Percentiles rank a stretch among this genome's conserved stretches.
These are phyloP conservation scores for Exophiala alcalophila DNA, from an alignment of 2,329 filamentous ascomycete genomes.

Conservation along the genomic window DNA sequence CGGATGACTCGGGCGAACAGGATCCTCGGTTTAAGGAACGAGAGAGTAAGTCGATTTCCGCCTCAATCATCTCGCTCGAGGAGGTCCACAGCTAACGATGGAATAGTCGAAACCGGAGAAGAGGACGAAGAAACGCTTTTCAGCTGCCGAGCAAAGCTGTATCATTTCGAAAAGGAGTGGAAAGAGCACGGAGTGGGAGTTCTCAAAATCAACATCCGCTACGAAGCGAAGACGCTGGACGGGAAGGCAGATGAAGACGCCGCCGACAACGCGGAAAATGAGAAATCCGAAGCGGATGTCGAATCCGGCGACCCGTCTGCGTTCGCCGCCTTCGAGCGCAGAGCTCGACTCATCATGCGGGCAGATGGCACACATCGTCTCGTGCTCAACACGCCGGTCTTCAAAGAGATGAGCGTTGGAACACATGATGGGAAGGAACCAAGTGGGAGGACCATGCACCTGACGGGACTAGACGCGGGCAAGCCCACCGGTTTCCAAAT, in stretches of 20 bases:
- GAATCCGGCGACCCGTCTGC: slow-evolving; percentile 29
- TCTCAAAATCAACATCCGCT: slow-evolving; percentile 42
- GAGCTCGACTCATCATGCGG: slow-evolving; percentile 78
- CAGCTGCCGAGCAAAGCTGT: slow-evolving; percentile 78
- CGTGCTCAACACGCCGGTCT: slow-evolving; percentile 78
- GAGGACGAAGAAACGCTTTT: slow-evolving; percentile 74
- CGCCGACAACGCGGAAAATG: slow-evolving; percentile 35
- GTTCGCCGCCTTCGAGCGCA: slow-evolving; percentile 31
- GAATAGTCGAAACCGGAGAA: slow-evolving; percentile 78
- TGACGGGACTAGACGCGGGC: slow-evolving; percentile 58
- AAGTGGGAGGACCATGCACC: slow-evolving; percentile 65
- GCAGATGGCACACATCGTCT: slow-evolving; percentile 86
- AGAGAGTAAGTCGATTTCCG: slow-evolving; percentile 57
- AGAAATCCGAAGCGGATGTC: slow-evolving; percentile 30
- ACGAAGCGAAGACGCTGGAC: slow-evolving; percentile 55
- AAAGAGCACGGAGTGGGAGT: slow-evolving; percentile 59
- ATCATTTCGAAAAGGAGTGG: slow-evolving; percentile 74
- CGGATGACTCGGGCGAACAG: slow-evolving; percentile 55
- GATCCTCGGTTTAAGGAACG: slow-evolving; percentile 54
- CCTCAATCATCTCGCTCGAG: not conserved
- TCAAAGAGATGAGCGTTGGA: slow-evolving; percentile 75
- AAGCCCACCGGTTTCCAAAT: slow-evolving; percentile 54
- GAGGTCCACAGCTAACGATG: slow-evolving; percentile 6
- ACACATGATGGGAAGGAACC: slow-evolving; percentile 61
- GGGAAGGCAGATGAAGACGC: slow-evolving; percentile 44